Conservation (phyloP, 2,329 filamentous ascomycete genomes). For the Xylariaceae sp. region DNA sequence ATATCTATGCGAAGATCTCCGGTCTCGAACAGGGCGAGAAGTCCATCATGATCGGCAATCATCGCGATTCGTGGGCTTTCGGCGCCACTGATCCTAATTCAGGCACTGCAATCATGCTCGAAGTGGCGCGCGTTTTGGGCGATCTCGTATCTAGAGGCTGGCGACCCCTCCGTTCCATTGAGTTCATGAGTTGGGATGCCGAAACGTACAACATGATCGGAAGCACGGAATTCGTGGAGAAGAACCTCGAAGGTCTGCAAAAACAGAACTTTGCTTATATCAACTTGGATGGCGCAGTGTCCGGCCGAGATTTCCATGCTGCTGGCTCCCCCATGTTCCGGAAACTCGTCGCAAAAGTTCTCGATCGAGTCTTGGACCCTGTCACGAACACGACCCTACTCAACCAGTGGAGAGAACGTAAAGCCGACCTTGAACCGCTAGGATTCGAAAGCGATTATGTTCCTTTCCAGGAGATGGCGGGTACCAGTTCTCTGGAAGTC, state of each 20-base stretch:
- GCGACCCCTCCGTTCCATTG: constrained; percentile 88
- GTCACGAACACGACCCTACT: constrained; percentile 64
- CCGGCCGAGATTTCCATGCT: constrained; percentile 68
- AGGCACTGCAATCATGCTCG: constrained; percentile 85
- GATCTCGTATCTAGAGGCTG: constrained; percentile 72
- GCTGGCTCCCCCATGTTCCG: constrained; percentile 76
- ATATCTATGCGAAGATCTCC: constrained; percentile 76
- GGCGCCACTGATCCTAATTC: constrained; percentile 81
- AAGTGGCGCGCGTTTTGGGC: constrained; percentile 80
- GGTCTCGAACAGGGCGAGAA: constrained; percentile 82
- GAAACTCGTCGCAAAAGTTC: constrained; percentile 63
- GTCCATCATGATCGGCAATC: constrained; percentile 84
- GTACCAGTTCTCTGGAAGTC: constrained; percentile 81
- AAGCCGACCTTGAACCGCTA: constrained; percentile 59
- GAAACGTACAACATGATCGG: constrained; percentile 91
- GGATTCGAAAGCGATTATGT: constrained; percentile 78
- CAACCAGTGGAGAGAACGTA: constrained; percentile 66
- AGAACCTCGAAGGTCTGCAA: constrained; percentile 67
- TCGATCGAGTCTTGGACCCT: constrained; percentile 72
- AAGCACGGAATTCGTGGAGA: constrained; percentile 91
- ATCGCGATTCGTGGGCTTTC: constrained; percentile 88
- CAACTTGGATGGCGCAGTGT: constrained; percentile 81
- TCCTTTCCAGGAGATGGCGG: constrained; percentile 86
- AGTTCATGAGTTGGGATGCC: constrained; percentile 96
- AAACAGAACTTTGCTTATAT: constrained; percentile 78